Conservation (phyloP, 768 basidiomycete genomes). For the Omphalotus guepiniiformis region DNA sequence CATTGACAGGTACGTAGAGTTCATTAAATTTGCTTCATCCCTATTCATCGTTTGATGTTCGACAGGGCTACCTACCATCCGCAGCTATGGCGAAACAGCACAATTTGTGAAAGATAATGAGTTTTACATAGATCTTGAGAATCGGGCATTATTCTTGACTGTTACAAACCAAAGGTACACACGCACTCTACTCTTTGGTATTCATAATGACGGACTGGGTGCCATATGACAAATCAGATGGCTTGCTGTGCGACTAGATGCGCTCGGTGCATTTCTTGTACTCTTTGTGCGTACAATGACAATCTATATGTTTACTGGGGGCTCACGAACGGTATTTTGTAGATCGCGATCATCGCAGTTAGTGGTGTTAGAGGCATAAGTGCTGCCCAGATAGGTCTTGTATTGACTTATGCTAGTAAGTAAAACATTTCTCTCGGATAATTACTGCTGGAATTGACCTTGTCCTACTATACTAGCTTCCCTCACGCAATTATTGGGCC, state of each 20-base stretch:
- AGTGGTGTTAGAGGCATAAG: conserved; percentile 51
- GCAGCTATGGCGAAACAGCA: conserved; percentile 62
- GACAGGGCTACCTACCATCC: conserved; percentile 56
- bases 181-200: background rate
- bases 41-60: background rate
- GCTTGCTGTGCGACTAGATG: conserved; percentile 70
- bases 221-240: conserved; percentile 33
- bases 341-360: conserved; percentile 67
- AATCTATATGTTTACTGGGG: background rate
- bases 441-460: background rate
- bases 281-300: conserved; percentile 49
- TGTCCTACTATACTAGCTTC: conserved; percentile 35
- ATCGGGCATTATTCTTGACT: conserved; percentile 63
- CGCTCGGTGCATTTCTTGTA: conserved; percentile 56
- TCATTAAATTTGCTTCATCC: background rate
- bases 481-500: conserved; percentile 47
- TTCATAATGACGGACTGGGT: background rate
- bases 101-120: conserved; percentile 65
- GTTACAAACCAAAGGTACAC: conserved; percentile 60
- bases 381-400: conserved; percentile 67
- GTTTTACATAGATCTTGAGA: conserved; percentile 67
- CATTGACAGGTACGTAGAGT: conserved; percentile 54
- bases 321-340: background rate
- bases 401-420: conserved; percentile 62
- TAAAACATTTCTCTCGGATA: background rate